Percentiles rank a stretch among this genome's conserved stretches.
Conservation (phyloP, 1,284 basidiomycete genomes). For the Hypsizygus ulmarius region DNA sequence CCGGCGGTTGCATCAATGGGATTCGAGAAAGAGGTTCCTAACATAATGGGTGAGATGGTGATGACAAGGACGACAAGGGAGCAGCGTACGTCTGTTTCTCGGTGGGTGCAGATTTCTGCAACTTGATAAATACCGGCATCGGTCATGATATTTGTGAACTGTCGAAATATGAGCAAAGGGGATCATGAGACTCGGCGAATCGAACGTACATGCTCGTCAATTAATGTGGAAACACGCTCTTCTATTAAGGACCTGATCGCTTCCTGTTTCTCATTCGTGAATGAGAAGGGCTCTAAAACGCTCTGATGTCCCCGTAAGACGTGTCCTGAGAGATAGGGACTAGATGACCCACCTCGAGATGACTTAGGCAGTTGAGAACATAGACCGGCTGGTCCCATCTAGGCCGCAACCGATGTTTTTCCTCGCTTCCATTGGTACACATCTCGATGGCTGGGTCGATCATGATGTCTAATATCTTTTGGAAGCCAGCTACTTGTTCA, state of each 20-base stretch:
- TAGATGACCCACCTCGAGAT: slow-evolving; percentile 60
- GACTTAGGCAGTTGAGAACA: slow-evolving; percentile 80
- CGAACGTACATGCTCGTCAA: slow-evolving; percentile 76
- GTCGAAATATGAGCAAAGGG: slow-evolving; percentile 9
- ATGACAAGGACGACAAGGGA: neutral
- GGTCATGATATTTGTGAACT: slow-evolving; percentile 73
- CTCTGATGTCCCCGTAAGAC: slow-evolving; percentile 39
- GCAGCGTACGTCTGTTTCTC: slow-evolving; percentile 51
- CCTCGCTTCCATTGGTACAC: slow-evolving; percentile 67
- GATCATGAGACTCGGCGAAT: slow-evolving; percentile 2
- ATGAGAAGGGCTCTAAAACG: slow-evolving; percentile 70
- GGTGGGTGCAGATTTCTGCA: slow-evolving; percentile 54
- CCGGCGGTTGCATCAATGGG: slow-evolving; percentile 52
- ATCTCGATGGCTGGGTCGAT: slow-evolving; percentile 82
- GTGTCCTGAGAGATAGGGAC: neutral
- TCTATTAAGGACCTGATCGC: slow-evolving; percentile 64
- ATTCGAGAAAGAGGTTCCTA: slow-evolving; percentile 74
- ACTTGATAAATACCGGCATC: slow-evolving; percentile 75
- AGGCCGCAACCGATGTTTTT: slow-evolving; percentile 52
- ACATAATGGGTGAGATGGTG: neutral
- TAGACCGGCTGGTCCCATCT: slow-evolving; percentile 82
- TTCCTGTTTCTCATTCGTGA: slow-evolving; percentile 63
- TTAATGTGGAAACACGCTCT: slow-evolving; percentile 61
- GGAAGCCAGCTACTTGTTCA: slow-evolving; percentile 56
- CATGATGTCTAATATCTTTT: slow-evolving; percentile 74